These are phyloP conservation scores for Actinomortierella ambigua DNA, from an alignment of 371 early-diverging fungal genomes.

Conservation along the genomic window DNA sequence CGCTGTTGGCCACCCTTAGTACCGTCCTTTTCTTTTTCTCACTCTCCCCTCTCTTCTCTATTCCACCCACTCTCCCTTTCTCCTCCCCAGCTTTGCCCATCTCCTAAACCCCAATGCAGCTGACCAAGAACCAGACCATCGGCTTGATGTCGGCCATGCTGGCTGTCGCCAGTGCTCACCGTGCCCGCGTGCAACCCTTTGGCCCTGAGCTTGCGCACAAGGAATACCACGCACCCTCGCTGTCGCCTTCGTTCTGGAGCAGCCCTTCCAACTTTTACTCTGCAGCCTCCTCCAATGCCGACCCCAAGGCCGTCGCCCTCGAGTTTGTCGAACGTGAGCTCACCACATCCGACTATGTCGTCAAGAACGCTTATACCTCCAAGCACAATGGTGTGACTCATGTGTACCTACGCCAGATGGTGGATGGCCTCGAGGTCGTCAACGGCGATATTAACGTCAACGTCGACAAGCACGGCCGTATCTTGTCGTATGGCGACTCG, in stretches of 20 bases:
- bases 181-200: constrained; percentile 44
- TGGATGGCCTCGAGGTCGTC: constrained; percentile 75
- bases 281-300: constrained; percentile 6
- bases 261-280: background rate
- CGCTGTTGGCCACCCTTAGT: too few species aligned
- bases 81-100: background rate
- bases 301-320: constrained; percentile 51
- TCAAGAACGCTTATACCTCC: constrained; percentile 68
- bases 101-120: constrained; percentile 19
- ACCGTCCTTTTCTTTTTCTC: background rate
- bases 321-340: constrained; percentile 54
- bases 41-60: background rate
- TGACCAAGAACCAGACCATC: constrained; percentile 36
- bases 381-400: constrained; percentile 82
- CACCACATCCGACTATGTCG: constrained; percentile 51
- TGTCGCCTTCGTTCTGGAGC: constrained; percentile 1
- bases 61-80: background rate
- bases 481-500: constrained; percentile 77
- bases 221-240: constrained; percentile 17
- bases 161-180: constrained; percentile 39
- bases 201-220: constrained; percentile 46
- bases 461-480: constrained; percentile 67
- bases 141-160: constrained; percentile 36
- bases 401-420: constrained; percentile 76
- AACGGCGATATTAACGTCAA: constrained; percentile 88